Base-by-base conservation (phyloP, 1,139 yeast genomes). In the Hanseniaspora uvarum region DNA sequence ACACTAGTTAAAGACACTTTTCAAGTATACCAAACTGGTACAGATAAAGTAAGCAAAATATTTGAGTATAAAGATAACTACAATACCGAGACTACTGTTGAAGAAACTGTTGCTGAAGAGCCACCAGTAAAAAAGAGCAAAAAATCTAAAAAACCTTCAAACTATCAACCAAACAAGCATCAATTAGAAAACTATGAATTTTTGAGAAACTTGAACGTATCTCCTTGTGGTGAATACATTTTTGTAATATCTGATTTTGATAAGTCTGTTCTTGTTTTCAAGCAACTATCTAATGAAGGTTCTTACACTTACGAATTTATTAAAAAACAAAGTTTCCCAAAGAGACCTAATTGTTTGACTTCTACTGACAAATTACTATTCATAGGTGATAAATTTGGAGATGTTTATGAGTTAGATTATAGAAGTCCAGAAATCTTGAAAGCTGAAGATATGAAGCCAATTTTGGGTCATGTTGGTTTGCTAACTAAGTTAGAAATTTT, bases 381-480 rank as follows among this genome's bases (percentile, higher is more conserved):
- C 2, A 77, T 88, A 21, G 96, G 95, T n/a, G 99, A 94, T 67
- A 94, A 94, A 70, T 92, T 89, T 65, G 99, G 99, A 48, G 99
- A 94, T 68, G 96, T 88, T 6, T 92, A 86, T 65, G 66, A 75
- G 1, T 74, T 84, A 19, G 67, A 73, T 5, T 68, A 81, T 41
- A 56, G 61, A 2, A 59, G 57, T 14, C 61, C 57, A 2, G 40
- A 60, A 1, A 59, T 57, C 4, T 59, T 61, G 11, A 59, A 63
- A 19, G 62, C 61, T 49, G 65, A 66, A 1, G 65, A 65, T 39
- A 53, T 63, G 40, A 71, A 68, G 43, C 96, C 97, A 2, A 75
- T 89, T 8, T 72, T 89, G 57, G 99, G 99, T 3, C 99, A 94
- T 68, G 97, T 94, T 4, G 89, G 97, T 4, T 87, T 94, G 96